phyloP scores from a whole-genome alignment of 2,329 filamentous ascomycete genomes.

The Pseudocercospora fijiensis region DNA sequence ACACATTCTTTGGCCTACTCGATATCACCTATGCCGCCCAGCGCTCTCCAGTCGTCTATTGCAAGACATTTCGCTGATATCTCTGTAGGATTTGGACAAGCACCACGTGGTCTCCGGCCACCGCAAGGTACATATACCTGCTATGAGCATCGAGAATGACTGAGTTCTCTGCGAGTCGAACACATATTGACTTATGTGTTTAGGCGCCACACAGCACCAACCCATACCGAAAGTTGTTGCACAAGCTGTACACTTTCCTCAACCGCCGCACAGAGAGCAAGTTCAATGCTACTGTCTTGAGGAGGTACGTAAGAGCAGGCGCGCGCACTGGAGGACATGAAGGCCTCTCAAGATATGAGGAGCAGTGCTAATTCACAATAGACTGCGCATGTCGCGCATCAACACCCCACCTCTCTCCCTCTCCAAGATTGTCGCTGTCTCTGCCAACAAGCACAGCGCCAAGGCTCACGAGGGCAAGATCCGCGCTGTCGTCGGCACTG shows the following conservation, averaged over 20 bases:
- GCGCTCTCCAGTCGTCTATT: not conserved
- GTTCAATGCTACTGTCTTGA: constrained; percentile 99
- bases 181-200: constrained; percentile 15
- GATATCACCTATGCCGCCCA: not conserved
- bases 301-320: constrained; percentile 41
- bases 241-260: constrained; percentile 38
- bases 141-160: constrained; percentile 24
- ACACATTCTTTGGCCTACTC: not conserved
- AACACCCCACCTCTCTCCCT: constrained; percentile 83
- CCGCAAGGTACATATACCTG: constrained; percentile 29
- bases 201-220: constrained; percentile 76
- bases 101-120: constrained; percentile 34
- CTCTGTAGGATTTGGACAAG: constrained; percentile 27
- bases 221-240: constrained; percentile 54
- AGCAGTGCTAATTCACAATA: constrained; percentile 40
- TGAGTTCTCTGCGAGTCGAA: constrained; percentile 29
- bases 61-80: not conserved
- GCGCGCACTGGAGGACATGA: not conserved
- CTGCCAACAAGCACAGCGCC: constrained; percentile 52
- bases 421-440: constrained; percentile 74
- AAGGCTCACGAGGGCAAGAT: constrained; percentile 72
- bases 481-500: constrained; percentile 87
- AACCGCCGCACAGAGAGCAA: constrained; percentile 78
- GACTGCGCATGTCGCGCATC: constrained; percentile 97
- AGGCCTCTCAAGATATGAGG: not conserved